Evolutionary conservation across 768 basidiomycete genomes (phyloP).

Genomic region (Dentipellis fragilis): DNA sequence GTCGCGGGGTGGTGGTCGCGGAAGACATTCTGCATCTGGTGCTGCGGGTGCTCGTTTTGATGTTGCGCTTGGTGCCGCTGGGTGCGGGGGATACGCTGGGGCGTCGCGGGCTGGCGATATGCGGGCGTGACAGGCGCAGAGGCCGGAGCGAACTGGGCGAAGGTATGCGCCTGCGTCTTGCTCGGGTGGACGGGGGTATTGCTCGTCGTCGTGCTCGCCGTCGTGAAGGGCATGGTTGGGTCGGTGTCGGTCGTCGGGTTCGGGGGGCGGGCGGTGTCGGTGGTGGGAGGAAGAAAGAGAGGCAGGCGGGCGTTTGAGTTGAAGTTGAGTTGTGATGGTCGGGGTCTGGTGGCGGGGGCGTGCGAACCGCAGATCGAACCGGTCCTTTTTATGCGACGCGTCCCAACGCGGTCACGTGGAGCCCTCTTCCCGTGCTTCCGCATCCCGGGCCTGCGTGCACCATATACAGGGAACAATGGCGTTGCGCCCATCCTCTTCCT

Average conservation of each 20-base stretch:
- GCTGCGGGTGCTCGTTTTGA: conserved; percentile 2
- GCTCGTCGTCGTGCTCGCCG: conserved; percentile 7
- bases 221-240: not conserved
- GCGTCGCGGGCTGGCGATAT: conserved; percentile 46
- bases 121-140: conserved; percentile 37
- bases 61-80: conserved; percentile 27
- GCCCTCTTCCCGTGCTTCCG: not conserved
- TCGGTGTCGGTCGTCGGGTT: not conserved
- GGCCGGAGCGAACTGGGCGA: conserved; percentile 19
- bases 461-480: not conserved
- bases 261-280: not conserved
- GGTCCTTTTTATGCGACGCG: conserved; percentile 14
- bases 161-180: conserved; percentile 3
- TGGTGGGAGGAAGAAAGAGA: conserved; percentile 2
- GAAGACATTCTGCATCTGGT: not conserved
- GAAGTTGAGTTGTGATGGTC: conserved; percentile 10
- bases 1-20: conserved; percentile 41
- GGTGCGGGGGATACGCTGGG: conserved; percentile 46
- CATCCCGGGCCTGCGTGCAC: not conserved
- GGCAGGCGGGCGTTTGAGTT: conserved; percentile 10
- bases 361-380: conserved; percentile 7
- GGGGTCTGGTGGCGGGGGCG: conserved; percentile 6
- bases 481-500: too few species aligned
- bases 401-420: conserved; percentile 16
- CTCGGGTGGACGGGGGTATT: conserved; percentile 8